These are phyloP conservation scores for Dittrichia graveolens DNA, from an alignment of 129 eudicot genomes.

Conservation along the genomic window DNA sequence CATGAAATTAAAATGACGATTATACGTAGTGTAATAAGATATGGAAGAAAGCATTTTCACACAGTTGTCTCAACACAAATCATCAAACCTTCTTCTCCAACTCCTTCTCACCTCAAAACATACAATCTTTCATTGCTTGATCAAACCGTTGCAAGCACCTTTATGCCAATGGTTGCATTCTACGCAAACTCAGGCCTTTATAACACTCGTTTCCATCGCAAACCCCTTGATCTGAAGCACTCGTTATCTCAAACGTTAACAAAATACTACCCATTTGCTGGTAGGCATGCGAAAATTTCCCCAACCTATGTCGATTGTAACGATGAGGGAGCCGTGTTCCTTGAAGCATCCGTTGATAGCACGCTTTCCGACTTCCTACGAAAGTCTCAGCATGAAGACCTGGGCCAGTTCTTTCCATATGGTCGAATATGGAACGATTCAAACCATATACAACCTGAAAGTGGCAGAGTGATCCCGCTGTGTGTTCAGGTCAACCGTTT, in stretches of 20 bases:
- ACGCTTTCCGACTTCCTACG: slow-evolving; percentile 2
- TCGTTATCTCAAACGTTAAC: slow-evolving; percentile 4
- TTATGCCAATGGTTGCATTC: no score
- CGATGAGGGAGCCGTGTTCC: slow-evolving; percentile 4
- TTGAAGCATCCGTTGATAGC: neutral
- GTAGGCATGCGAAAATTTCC: neutral
- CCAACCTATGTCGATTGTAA: neutral
- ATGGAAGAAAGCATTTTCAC: no score
- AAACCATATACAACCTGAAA: neutral
- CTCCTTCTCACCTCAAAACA: no score
- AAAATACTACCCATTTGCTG: slow-evolving; percentile 8
- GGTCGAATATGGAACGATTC: neutral
- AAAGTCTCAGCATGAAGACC: neutral
- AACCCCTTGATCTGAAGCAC: neutral
- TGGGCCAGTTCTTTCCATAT: neutral
- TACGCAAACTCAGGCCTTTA: no score
- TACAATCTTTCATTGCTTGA: no score
- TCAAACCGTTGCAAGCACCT: no score
- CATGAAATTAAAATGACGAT: no score
- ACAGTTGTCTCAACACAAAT: no score
- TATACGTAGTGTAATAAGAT: no score
- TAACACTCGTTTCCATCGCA: neutral
- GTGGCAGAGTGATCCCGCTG: neutral
- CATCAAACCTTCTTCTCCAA: no score
- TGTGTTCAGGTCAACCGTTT: neutral